These are phyloP conservation scores for Ajuga reptans DNA, from an alignment of 305 asterid species.

Conservation along the genomic window DNA sequence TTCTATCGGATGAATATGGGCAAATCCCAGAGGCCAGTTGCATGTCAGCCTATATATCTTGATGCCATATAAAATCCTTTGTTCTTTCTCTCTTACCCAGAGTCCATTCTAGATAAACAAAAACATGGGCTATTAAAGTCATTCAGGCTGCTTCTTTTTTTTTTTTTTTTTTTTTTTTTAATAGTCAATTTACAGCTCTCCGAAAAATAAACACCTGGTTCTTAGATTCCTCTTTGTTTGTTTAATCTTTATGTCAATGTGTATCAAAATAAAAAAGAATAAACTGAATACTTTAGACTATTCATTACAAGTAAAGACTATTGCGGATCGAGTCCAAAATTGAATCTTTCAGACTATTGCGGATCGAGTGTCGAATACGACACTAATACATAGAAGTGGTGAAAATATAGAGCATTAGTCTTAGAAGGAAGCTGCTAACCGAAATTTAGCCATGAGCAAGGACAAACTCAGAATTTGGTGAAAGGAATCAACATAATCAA, in stretches of 20 bases:
- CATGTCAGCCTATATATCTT: background rate
- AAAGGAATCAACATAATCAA: conserved; percentile 12
- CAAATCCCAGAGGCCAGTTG: background rate
- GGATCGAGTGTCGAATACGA: background rate
- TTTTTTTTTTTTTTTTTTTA: no score
- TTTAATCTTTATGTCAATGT: background rate
- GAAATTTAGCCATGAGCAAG: background rate
- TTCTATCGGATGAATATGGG: background rate
- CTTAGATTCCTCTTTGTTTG: background rate
- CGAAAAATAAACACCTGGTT: background rate
- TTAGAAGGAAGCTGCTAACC: background rate
- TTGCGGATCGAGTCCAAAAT: no score
- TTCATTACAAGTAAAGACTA: background rate
- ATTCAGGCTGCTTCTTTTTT: background rate
- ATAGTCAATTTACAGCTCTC: background rate
- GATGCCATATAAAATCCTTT: background rate
- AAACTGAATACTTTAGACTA: no score
- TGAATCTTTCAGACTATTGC: background rate
- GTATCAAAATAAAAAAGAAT: background rate
- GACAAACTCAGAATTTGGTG: background rate
- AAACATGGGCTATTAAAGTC: background rate
- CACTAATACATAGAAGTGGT: background rate
- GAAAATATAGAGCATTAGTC: background rate
- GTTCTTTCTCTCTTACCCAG: background rate
- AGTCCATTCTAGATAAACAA: background rate